Conservation (phyloP, 345 rosid genomes). For the Triadica sebifera region DNA sequence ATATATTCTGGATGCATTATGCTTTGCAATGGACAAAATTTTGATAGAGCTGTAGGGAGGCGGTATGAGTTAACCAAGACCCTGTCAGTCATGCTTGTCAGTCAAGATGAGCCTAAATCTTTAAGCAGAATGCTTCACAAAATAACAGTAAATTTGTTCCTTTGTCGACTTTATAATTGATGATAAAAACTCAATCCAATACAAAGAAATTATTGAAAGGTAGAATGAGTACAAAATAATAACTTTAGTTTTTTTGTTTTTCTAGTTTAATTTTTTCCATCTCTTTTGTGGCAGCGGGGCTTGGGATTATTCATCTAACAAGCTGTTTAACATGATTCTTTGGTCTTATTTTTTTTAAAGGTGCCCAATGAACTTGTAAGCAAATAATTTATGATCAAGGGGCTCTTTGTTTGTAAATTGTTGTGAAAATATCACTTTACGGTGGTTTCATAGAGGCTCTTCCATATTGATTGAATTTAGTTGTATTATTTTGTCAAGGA, state of each 20-base stretch:
- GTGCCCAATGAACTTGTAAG: neutral
- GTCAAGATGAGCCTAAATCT: neutral
- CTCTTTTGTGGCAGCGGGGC: neutral
- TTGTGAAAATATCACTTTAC: neutral
- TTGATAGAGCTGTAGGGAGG: neutral
- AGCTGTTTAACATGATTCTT: neutral
- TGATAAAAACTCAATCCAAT: neutral
- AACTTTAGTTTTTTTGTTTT: neutral
- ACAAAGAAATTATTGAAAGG: neutral
- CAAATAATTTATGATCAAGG: neutral
- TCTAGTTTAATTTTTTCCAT: neutral
- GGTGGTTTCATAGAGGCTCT: neutral
- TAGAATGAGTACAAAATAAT: neutral
- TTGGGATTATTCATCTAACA: neutral
- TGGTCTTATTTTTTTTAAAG: neutral
- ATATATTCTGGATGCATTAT: neutral
- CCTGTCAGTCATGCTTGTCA: neutral
- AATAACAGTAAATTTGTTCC: neutral
- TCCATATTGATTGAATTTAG: constrained; percentile 8
- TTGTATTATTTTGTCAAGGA: neutral
- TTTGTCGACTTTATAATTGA: neutral
- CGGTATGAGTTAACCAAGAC: neutral
- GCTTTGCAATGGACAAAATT: neutral
- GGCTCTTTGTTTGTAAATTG: neutral
- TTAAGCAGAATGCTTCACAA: neutral